phyloP scores from a whole-genome alignment of 768 basidiomycete species.

The Rubroboletus pulcherrimus region DNA sequence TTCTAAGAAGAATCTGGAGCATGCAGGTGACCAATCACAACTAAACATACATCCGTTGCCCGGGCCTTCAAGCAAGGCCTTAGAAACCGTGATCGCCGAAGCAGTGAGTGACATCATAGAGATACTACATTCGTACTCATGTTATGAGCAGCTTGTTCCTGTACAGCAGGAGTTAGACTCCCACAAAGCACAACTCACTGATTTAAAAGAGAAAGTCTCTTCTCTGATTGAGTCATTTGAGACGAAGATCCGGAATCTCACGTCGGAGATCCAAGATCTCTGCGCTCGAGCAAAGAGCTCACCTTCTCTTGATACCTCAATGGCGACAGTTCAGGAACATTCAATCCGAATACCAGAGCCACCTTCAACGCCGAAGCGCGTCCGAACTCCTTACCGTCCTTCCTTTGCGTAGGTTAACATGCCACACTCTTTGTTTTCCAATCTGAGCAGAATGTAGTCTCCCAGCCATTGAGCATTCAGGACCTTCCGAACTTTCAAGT shows the following conservation, averaged over 20 bases:
- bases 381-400: slow-evolving; percentile 28
- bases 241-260: slow-evolving; percentile 36
- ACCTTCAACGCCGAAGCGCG: slow-evolving; percentile 34
- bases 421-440: neutral
- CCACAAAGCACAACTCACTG: slow-evolving; percentile 43
- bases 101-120: slow-evolving; percentile 23
- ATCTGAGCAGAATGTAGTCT: slow-evolving; percentile 22
- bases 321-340: slow-evolving; percentile 8
- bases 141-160: slow-evolving; percentile 42
- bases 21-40: slow-evolving; percentile 4
- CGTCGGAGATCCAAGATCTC: slow-evolving; percentile 33
- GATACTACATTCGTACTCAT: slow-evolving; percentile 1
- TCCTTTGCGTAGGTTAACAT: slow-evolving; percentile 24
- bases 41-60: neutral
- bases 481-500: slow-evolving; percentile 18
- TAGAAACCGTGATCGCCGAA: slow-evolving; percentile 24
- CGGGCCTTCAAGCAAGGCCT: slow-evolving; percentile 3
- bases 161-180: slow-evolving; percentile 47
- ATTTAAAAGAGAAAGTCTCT: slow-evolving; percentile 31
- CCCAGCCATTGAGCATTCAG: slow-evolving; percentile 15
- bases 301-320: slow-evolving; percentile 9
- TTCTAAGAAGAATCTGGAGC: neutral
- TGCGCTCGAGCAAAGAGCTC: slow-evolving; percentile 19
- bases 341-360: slow-evolving; percentile 26
- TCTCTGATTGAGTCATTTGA: slow-evolving; percentile 31